phyloP scores from a whole-genome alignment of 2,329 filamentous ascomycete genomes.

The Cladosporium austrohemisphaericum region DNA sequence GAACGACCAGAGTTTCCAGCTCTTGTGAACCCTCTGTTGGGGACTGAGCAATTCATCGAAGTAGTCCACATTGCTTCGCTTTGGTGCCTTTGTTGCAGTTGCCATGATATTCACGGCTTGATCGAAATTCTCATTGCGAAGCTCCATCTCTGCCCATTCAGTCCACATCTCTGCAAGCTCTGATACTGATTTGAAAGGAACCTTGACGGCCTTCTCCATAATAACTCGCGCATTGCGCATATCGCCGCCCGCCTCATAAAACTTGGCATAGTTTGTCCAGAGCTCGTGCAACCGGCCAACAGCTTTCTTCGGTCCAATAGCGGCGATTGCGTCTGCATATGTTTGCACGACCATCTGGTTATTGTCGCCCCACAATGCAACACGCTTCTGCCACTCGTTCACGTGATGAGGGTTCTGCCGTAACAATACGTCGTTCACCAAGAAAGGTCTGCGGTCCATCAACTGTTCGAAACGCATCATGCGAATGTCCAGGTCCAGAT shows the following conservation, averaged over 20 bases:
- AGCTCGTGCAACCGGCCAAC: slow-evolving; percentile 89
- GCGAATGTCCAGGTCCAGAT: slow-evolving; percentile 90
- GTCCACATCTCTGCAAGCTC: slow-evolving; percentile 98
- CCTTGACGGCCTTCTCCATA: slow-evolving; percentile 96
- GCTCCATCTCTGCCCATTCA: slow-evolving; percentile 97
- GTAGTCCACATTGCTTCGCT: slow-evolving; percentile 97
- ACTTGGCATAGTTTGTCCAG: slow-evolving; percentile 95
- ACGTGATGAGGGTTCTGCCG: slow-evolving; percentile 97
- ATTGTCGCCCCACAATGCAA: slow-evolving; percentile 94
- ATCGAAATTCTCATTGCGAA: slow-evolving; percentile 93
- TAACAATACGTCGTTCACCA: slow-evolving; percentile 91
- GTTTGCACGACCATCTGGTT: slow-evolving; percentile 87
- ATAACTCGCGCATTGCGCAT: slow-evolving; percentile 82
- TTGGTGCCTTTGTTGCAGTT: slow-evolving; percentile 94
- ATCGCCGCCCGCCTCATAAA: slow-evolving; percentile 88
- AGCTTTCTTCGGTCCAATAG: slow-evolving; percentile 91
- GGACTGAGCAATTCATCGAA: slow-evolving; percentile 93
- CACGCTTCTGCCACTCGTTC: slow-evolving; percentile 92
- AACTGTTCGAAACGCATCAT: slow-evolving; percentile 98
- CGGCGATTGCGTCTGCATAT: slow-evolving; percentile 88
- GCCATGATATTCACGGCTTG: slow-evolving; percentile 93
- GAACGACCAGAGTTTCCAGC: slow-evolving; percentile 99
- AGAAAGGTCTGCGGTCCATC: slow-evolving; percentile 93
- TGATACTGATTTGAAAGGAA: slow-evolving; percentile 95
- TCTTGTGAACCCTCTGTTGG: slow-evolving; percentile 96